phyloP scores from a whole-genome alignment of 148 eudicot species.

The Beta vulgaris region DNA sequence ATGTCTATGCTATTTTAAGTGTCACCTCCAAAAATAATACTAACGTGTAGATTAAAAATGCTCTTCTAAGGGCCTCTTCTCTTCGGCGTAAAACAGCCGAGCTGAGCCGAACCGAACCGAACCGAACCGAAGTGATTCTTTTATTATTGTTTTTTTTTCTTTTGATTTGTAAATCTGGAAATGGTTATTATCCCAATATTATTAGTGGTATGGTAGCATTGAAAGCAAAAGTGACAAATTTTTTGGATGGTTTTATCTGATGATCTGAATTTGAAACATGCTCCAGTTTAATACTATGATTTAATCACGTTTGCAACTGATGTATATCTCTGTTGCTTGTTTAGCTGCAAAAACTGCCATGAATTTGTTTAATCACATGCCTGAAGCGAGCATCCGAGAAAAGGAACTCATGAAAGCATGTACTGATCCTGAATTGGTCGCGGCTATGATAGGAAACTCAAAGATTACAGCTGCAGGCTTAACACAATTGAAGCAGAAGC shows the following conservation, averaged over 20 bases:
- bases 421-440: conserved; percentile 89
- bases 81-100: too few species aligned
- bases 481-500: conserved; percentile 87
- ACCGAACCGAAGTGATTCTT: too few species aligned
- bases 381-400: conserved; percentile 69
- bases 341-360: conserved; percentile 92
- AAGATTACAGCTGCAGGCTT: conserved; percentile 88
- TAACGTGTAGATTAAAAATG: too few species aligned
- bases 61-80: too few species aligned
- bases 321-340: conserved; percentile 5
- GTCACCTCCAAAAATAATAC: too few species aligned
- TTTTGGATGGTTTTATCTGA: neutral
- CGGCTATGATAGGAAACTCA: conserved; percentile 84
- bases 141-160: neutral
- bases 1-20: too few species aligned
- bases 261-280: neutral
- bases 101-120: too few species aligned
- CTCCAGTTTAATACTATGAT: neutral
- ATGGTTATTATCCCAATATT: too few species aligned
- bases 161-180: neutral
- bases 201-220: neutral
- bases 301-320: neutral
- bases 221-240: neutral
- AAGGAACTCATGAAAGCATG: conserved; percentile 99
- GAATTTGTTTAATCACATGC: conserved; percentile 83